Base-by-base conservation (phyloP, 768 basidiomycete species). In the Tephrocybe sp. region DNA sequence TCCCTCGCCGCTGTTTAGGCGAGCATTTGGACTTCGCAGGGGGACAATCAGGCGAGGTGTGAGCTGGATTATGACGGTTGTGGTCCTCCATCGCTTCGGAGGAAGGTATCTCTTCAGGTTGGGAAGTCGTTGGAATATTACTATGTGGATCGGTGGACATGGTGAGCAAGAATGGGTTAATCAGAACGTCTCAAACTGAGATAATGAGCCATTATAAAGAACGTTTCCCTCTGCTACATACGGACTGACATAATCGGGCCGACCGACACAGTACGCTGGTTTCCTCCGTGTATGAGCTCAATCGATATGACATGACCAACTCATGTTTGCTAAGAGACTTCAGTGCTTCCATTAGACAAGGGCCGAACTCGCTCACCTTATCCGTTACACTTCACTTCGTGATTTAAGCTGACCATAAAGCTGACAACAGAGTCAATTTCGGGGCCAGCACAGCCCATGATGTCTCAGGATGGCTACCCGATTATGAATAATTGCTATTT, bases 21-120 rank as follows among this genome's bases (percentile, higher is more conserved):
- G 39, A 33, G 30, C 40, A 51, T n/a, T 39, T 51, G 11, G 55
- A 44, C 17, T 40, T 31, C 35, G 46, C 16, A 11, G 39, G 20
- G 20, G 32, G 22, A 7, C 26, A 38, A 35, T 36, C 30, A 42
- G 45, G 48, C 31, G 40, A 47, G 14, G 19, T 39, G 30, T 16
- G 48, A 20, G 30, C 22, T 20, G 46, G 23, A 19, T 10, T 36
- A 16, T 33, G 22, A 5, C 26, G 40, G 11, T 42, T 22, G 36
- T 56, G 49, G 19, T 48, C 40, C 32, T 52, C 51, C 31, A 59
- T 33, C 11, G 51, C 56, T 32, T 60, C 51, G 5, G 32, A 49
- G 3, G 55, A 46, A 30, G 60, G 52, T 19, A 55, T 52, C 17
- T 57, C 56, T 16, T 30, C 13, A 20, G 56, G 45, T 14, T 30